Percentiles rank a stretch among this genome's conserved stretches.
These are phyloP conservation scores for Xerocomellus chrysenteron DNA, from an alignment of 768 basidiomycete species.

Conservation along the genomic window DNA sequence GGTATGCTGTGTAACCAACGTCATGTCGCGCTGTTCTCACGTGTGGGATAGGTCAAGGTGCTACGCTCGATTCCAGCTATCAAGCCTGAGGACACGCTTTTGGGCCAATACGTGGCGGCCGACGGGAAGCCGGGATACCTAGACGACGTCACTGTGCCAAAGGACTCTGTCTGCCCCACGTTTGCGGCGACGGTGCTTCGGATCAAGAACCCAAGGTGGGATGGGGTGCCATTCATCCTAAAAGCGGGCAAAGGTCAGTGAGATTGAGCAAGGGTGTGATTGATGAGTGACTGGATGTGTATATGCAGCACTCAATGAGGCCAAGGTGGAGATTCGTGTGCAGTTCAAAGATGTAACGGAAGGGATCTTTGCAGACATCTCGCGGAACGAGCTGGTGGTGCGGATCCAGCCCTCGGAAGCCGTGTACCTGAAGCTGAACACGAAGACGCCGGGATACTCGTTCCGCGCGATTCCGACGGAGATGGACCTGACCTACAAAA, in stretches of 20 bases:
- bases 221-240: slow-evolving; percentile 97
- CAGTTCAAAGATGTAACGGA: slow-evolving; percentile 98
- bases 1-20: slow-evolving; percentile 42
- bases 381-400: slow-evolving; percentile 95
- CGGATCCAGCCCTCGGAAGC: slow-evolving; percentile 97
- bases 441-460: slow-evolving; percentile 88
- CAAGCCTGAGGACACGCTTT: slow-evolving; percentile 70
- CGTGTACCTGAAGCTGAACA: slow-evolving; percentile 95
- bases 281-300: slow-evolving; percentile 11
- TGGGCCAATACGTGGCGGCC: slow-evolving; percentile 90
- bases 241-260: slow-evolving; percentile 93
- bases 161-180: slow-evolving; percentile 88
- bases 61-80: slow-evolving; percentile 88
- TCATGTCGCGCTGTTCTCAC: slow-evolving; percentile 14
- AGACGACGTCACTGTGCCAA: slow-evolving; percentile 94
- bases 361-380: slow-evolving; percentile 95
- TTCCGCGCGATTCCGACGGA: slow-evolving; percentile 92
- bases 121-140: slow-evolving; percentile 98
- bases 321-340: slow-evolving; percentile 96
- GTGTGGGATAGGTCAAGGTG: slow-evolving; percentile 79
- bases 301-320: slow-evolving; percentile 85
- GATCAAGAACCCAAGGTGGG: slow-evolving; percentile 97
- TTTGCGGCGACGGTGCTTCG: slow-evolving; percentile 87
- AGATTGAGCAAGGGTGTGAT: slow-evolving; percentile 1
- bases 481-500: slow-evolving; percentile 98